Evolutionary conservation across 768 basidiomycete species (phyloP), one percentile per base, ranked within the genome.

Genomic region (Mycena capillaripes): DNA sequence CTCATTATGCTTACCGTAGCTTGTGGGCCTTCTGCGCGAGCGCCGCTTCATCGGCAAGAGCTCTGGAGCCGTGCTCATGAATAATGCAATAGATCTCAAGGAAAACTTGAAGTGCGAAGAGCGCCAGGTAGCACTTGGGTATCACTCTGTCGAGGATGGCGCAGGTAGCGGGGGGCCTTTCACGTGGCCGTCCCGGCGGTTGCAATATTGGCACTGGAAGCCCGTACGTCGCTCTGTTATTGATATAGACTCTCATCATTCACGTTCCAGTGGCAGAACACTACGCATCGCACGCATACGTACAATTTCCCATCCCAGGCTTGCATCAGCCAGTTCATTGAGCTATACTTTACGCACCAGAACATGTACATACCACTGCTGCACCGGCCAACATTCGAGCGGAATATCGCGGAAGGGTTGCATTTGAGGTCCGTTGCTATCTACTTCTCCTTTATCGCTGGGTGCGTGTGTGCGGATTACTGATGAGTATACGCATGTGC

Each of bases 381-480:
- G 5, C 95, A 96, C 73, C 87, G 91, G 3, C 90, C 90, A 0
- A 88, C 89, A 3, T 95, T 97, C 73, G 86, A 91, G 50, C 82
- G 83, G 25, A 82, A 84, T 23, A 74, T 92, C 34, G 76, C 76
- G 1, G 85, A 88, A 5, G 86, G 86, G 0, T 75, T 89, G 3
- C 90, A 94, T 74, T 77, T 84, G 21, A 79, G 74, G 0, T 69
- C 17, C 16, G 52, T 65, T 25, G 19, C 17, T 2, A 11, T 10
- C 9, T 57, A 7, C 10, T 29, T 17, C 19, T 7, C 4, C 23
- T 27, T 27, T n/a, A 1, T 19, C 2, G 19, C 3, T 34, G 9
- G n/a, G n/a, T n/a, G n/a, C n/a, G 1, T 25, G 4, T 17, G 2
- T 17, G 36, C 12, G 38, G 38, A 38, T n/a, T n/a, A n/a, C n/a